Conservation (phyloP, 306 rosid species). For the Prunus fruticosa region DNA sequence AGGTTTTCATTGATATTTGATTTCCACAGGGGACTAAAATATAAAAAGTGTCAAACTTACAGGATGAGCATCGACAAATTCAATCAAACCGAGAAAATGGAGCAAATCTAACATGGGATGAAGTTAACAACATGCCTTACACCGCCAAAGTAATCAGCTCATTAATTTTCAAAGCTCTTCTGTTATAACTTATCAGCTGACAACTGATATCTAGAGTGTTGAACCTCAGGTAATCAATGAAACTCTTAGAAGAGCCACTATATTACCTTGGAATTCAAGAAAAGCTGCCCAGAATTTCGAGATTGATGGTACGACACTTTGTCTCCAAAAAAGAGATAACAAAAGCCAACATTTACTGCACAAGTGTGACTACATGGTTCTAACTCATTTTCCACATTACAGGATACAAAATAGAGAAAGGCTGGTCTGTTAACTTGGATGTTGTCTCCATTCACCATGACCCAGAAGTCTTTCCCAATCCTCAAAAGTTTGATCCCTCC, state of each 20-base stretch:
- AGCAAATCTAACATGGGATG: constrained; percentile 68
- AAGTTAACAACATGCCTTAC: constrained; percentile 74
- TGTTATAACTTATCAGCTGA: background rate
- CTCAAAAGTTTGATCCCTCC: constrained; percentile 67
- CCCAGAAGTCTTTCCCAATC: constrained; percentile 53
- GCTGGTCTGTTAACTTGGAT: constrained; percentile 80
- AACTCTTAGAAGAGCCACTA: constrained; percentile 80
- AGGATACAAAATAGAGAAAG: constrained; percentile 75
- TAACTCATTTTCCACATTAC: constrained; percentile 15
- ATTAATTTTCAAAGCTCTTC: background rate
- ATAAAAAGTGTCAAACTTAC: constrained; percentile 12
- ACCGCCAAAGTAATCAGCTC: constrained; percentile 58
- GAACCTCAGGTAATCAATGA: constrained; percentile 63
- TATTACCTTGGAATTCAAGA: constrained; percentile 85
- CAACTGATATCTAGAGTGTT: background rate
- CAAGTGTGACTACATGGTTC: background rate
- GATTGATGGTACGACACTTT: constrained; percentile 54
- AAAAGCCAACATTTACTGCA: background rate
- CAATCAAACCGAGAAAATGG: constrained; percentile 52
- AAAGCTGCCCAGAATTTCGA: constrained; percentile 83
- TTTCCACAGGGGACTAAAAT: background rate
- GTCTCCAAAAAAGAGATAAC: background rate
- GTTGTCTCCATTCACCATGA: constrained; percentile 89
- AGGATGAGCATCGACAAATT: constrained; percentile 74
- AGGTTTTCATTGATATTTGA: background rate